Conservation (phyloP, 2,329 filamentous ascomycete genomes). For the Ophiocordyceps camponoti-saundersi region DNA sequence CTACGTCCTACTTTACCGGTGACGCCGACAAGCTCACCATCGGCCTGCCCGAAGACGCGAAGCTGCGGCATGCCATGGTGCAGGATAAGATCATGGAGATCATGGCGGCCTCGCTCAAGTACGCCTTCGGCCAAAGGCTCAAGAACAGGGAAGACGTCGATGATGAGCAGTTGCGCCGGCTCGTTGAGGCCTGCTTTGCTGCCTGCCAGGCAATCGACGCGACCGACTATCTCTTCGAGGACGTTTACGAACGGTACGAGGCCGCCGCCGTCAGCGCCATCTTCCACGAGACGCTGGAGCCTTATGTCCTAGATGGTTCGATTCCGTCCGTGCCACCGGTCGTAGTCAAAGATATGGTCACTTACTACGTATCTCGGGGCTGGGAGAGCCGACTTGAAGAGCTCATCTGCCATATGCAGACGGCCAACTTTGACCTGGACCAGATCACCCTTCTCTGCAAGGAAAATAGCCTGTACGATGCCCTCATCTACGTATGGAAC, state of each 20-base stretch:
- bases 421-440: slow-evolving; percentile 80
- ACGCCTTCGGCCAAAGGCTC: slow-evolving; percentile 58
- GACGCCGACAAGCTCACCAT: slow-evolving; percentile 89
- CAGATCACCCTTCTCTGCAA: slow-evolving; percentile 84
- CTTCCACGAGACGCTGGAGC: slow-evolving; percentile 78
- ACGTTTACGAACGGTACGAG: slow-evolving; percentile 81
- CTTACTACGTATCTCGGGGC: slow-evolving; percentile 60
- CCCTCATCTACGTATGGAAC: slow-evolving; percentile 94
- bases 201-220: slow-evolving; percentile 68
- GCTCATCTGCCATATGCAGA: slow-evolving; percentile 85
- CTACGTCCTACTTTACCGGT: slow-evolving; percentile 82
- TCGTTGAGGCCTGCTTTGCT: slow-evolving; percentile 69
- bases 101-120: slow-evolving; percentile 79
- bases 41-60: slow-evolving; percentile 72
- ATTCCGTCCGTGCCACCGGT: slow-evolving; percentile 63
- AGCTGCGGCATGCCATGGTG: slow-evolving; percentile 62
- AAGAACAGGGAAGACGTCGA: slow-evolving; percentile 26
- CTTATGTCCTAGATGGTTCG: slow-evolving; percentile 65
- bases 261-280: slow-evolving; percentile 55
- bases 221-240: slow-evolving; percentile 73
- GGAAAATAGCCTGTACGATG: slow-evolving; percentile 83
- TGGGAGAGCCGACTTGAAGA: slow-evolving; percentile 72
- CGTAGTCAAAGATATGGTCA: slow-evolving; percentile 73
- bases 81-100: slow-evolving; percentile 83
- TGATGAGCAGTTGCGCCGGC: slow-evolving; percentile 50